phyloP scores from a whole-genome alignment of 805 yeast species.

The Dipodascopsis uninucleata region DNA sequence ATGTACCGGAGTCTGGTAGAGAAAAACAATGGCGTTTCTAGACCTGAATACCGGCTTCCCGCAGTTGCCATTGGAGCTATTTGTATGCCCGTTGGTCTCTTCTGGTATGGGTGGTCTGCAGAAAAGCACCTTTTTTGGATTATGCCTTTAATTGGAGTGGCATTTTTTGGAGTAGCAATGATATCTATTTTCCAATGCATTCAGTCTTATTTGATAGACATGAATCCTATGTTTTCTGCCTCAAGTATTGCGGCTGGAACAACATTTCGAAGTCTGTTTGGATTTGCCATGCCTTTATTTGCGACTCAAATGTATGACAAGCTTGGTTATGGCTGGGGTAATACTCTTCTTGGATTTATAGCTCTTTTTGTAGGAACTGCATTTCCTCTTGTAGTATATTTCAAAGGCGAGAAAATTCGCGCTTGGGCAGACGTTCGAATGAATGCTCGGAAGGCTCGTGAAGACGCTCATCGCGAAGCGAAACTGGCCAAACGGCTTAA shows the following conservation, averaged over 20 bases:
- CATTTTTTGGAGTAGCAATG: slow-evolving; percentile 55
- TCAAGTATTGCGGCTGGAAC: slow-evolving; percentile 75
- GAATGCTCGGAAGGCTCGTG: slow-evolving; percentile 12
- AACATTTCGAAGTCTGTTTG: slow-evolving; percentile 67
- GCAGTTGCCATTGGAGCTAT: slow-evolving; percentile 49
- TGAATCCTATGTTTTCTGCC: slow-evolving; percentile 65
- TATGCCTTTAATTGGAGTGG: slow-evolving; percentile 60
- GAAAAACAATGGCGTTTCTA: slow-evolving; percentile 50
- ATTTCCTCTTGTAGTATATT: slow-evolving; percentile 53
- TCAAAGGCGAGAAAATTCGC: slow-evolving; percentile 56
- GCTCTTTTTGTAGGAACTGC: slow-evolving; percentile 57
- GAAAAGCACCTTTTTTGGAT: slow-evolving; percentile 54
- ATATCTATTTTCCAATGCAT: slow-evolving; percentile 66
- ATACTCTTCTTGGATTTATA: slow-evolving; percentile 61
- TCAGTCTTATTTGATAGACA: slow-evolving; percentile 62
- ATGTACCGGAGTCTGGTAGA: slow-evolving; percentile 40
- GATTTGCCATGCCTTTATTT: slow-evolving; percentile 77
- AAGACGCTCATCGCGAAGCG: slow-evolving; percentile 10
- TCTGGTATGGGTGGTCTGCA: slow-evolving; percentile 72
- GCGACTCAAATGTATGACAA: slow-evolving; percentile 76
- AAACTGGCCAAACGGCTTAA: slow-evolving; percentile 3
- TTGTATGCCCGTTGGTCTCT: slow-evolving; percentile 54
- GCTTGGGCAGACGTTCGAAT: slow-evolving; percentile 38
- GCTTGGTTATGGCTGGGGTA: slow-evolving; percentile 76
- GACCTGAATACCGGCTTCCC: slow-evolving; percentile 61